Percentiles rank a stretch among this genome's conserved stretches.
Conservation (phyloP, 192 early-diverging fungal genomes). For the Glomus cerebriforme region DNA sequence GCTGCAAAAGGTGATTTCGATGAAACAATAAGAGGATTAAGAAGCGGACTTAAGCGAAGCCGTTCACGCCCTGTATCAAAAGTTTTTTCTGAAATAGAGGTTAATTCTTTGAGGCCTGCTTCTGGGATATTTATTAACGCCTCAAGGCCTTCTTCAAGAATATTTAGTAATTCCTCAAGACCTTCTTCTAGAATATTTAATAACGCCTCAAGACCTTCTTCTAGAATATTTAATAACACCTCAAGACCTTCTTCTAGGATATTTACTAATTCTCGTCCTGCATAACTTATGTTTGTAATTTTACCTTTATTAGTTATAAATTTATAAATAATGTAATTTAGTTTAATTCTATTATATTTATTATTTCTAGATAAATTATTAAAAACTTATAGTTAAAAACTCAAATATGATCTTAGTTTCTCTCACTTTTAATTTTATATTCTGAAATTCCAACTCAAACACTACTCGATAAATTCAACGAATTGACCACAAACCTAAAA, state of each 20-base stretch:
- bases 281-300: not conserved
- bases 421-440: too few species aligned
- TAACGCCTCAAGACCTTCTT: not conserved
- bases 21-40: slow-evolving; percentile 41
- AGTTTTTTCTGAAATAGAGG: slow-evolving; percentile 37
- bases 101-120: not conserved
- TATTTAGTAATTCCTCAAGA: not conserved
- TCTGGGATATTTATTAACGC: not conserved
- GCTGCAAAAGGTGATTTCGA: slow-evolving; percentile 44
- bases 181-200: not conserved
- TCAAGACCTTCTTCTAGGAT: too few species aligned
- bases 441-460: too few species aligned
- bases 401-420: too few species aligned
- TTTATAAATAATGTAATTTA: too few species aligned
- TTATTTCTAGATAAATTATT: too few species aligned
- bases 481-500: too few species aligned
- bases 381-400: too few species aligned
- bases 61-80: slow-evolving; percentile 43
- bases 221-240: not conserved
- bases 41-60: slow-evolving; percentile 38
- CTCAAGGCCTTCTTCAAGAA: not conserved
- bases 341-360: too few species aligned
- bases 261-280: not conserved
- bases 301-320: too few species aligned
- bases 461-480: too few species aligned